Conservation (phyloP, 768 basidiomycete species). For the Naematelia encephala region DNA sequence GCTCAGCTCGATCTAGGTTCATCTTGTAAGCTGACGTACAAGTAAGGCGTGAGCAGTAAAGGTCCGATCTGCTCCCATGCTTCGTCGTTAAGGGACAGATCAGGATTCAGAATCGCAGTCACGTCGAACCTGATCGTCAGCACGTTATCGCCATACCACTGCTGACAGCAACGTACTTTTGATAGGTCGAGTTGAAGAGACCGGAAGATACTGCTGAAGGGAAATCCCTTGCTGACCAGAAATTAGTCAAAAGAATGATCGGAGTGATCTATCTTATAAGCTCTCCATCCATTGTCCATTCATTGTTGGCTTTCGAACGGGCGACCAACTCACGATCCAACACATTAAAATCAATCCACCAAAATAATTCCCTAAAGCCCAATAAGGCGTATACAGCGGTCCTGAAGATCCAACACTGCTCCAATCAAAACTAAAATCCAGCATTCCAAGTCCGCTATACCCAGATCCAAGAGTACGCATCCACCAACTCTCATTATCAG, state of each 20-base stretch:
- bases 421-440: conserved; percentile 51
- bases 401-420: conserved; percentile 44
- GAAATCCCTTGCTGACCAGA: conserved; percentile 47
- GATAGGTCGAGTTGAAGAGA: conserved; percentile 44
- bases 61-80: conserved; percentile 47
- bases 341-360: conserved; percentile 47
- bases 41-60: conserved; percentile 50
- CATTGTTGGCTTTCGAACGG: too few species aligned
- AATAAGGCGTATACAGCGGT: conserved; percentile 50
- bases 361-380: conserved; percentile 50
- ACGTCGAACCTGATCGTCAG: conserved; percentile 46
- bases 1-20: background rate
- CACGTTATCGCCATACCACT: conserved; percentile 1
- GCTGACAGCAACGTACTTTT: conserved; percentile 29
- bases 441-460: conserved; percentile 47
- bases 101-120: conserved; percentile 43
- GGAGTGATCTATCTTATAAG: conserved; percentile 33
- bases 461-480: conserved; percentile 47
- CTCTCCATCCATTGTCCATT: conserved; percentile 1
- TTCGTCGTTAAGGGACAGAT: conserved; percentile 47
- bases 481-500: conserved; percentile 41
- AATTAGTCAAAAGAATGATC: conserved; percentile 42
- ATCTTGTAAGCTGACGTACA: conserved; percentile 29
- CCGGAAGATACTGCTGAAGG: conserved; percentile 46
- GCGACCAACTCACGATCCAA: conserved; percentile 45